Evolutionary conservation across 345 rosid genomes (phyloP).

Genomic region (Camelina sativa): DNA sequence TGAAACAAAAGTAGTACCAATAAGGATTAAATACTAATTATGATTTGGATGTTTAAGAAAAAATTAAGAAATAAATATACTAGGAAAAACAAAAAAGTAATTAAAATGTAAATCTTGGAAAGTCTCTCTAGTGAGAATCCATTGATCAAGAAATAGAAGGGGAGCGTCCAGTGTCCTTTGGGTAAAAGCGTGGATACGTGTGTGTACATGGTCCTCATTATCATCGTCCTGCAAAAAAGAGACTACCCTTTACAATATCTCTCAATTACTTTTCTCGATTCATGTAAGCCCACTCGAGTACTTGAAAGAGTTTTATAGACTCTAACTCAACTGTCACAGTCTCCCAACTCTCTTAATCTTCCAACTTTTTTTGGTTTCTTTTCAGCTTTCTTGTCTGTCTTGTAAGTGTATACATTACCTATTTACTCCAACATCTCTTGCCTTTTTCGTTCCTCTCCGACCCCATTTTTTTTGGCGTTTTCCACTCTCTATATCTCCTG

Average conservation of each 20-base stretch:
- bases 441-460: constrained; percentile 26
- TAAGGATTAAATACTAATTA: background rate
- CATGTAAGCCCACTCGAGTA: constrained; percentile 40
- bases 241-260: background rate
- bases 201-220: constrained; percentile 17
- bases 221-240: constrained; percentile 24
- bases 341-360: constrained; percentile 30
- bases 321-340: constrained; percentile 35
- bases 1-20: too few relatives aligned
- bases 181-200: constrained; percentile 29
- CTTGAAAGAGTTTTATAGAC: constrained; percentile 33
- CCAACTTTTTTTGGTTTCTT: constrained; percentile 8
- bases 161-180: background rate
- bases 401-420: constrained; percentile 12
- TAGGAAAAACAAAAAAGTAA: too few relatives aligned
- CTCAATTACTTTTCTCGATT: background rate
- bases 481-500: constrained; percentile 11
- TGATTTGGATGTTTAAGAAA: too few relatives aligned
- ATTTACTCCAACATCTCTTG: constrained; percentile 19
- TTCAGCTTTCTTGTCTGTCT: constrained; percentile 9
- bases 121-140: background rate
- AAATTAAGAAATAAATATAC: too few relatives aligned
- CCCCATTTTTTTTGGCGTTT: constrained; percentile 26
- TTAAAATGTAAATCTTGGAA: background rate
- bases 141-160: background rate